Evolutionary conservation across 805 yeast species (phyloP).

Genomic region (Maudiozyma saulgeensis): DNA sequence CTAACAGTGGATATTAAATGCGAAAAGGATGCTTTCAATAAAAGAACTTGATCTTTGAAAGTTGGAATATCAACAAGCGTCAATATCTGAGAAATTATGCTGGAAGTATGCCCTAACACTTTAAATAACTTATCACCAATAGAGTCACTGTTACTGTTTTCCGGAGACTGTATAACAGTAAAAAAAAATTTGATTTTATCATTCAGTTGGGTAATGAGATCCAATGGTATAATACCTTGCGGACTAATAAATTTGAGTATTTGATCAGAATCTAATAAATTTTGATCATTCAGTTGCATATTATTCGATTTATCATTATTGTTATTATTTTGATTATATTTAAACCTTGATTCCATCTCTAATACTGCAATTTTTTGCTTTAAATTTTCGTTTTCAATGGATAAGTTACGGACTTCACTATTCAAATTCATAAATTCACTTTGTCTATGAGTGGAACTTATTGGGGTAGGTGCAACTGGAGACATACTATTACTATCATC

Average conservation of each 20-base stretch:
- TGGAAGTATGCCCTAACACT: conserved; percentile 12
- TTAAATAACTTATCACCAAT: conserved; percentile 14
- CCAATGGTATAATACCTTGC: conserved; percentile 15
- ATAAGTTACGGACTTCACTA: conserved; percentile 19
- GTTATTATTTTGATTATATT: not conserved
- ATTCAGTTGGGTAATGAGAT: conserved; percentile 4
- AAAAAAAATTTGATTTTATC: not conserved
- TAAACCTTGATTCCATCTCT: conserved; percentile 33
- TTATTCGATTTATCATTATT: not conserved
- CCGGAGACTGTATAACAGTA: not conserved
- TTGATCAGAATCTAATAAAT: conserved; percentile 4
- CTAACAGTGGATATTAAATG: conserved; percentile 70
- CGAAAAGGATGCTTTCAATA: conserved; percentile 52
- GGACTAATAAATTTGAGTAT: conserved; percentile 7
- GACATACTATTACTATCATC: not conserved
- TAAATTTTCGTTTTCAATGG: conserved; percentile 28
- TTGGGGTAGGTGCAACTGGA: not conserved
- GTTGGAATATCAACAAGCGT: conserved; percentile 14
- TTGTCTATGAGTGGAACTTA: conserved; percentile 8
- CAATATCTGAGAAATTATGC: conserved; percentile 10
- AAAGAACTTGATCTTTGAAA: conserved; percentile 34
- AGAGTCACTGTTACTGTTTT: not conserved
- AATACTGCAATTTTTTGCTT: conserved; percentile 35
- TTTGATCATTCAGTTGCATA: not conserved
- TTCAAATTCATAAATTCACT: conserved; percentile 18